Evolutionary conservation across 2,329 filamentous ascomycete genomes (phyloP).

Genomic region (Lachnellula subtilissima): DNA sequence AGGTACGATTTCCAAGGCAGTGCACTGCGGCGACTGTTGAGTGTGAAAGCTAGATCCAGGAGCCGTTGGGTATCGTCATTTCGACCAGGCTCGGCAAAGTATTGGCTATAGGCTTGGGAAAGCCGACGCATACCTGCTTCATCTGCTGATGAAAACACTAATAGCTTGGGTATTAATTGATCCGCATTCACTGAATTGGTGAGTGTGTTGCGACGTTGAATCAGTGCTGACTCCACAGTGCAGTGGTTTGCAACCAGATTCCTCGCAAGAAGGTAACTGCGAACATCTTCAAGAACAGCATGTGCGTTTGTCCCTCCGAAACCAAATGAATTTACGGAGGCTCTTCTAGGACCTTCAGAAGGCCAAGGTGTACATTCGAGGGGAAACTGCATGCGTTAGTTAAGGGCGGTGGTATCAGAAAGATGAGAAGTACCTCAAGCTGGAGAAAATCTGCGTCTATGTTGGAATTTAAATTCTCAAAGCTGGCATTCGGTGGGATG

Average conservation of each 20-base stretch:
- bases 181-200: not conserved
- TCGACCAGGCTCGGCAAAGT: not conserved
- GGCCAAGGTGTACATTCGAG: slow-evolving; percentile 7
- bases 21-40: slow-evolving; percentile 1
- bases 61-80: too few relatives aligned
- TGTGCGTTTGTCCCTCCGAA: slow-evolving; percentile 24
- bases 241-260: not conserved
- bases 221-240: not conserved
- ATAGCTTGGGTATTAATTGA: not conserved
- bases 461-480: slow-evolving; percentile 33
- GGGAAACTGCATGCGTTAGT: not conserved
- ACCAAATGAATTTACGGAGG: slow-evolving; percentile 23
- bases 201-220: not conserved
- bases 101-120: not conserved
- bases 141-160: slow-evolving; percentile 3
- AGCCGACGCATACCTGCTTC: not conserved
- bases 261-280: not conserved
- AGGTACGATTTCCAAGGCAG: slow-evolving; percentile 8
- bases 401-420: not conserved
- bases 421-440: not conserved
- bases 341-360: slow-evolving; percentile 3
- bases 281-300: slow-evolving; percentile 8
- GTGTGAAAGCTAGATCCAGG: slow-evolving; percentile 7
- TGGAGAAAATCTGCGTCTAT: slow-evolving; percentile 16
- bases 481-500: slow-evolving; percentile 28